phyloP scores from a whole-genome alignment of 2,329 filamentous ascomycete genomes.

The Aotearoamyces nothofagi region DNA sequence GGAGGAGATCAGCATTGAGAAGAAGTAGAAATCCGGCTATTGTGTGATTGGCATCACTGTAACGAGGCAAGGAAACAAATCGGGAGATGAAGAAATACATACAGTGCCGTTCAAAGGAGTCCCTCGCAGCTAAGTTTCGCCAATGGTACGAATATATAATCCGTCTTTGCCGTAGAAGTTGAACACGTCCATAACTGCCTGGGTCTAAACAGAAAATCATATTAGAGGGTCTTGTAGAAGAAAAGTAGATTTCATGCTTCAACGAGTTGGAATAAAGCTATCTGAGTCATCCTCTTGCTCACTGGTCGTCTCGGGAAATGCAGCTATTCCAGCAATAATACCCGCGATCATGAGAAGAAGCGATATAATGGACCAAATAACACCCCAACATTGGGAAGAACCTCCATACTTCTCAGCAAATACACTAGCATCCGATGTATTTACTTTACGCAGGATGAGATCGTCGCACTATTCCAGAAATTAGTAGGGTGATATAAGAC shows the following conservation, averaged over 20 bases:
- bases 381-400: slow-evolving; percentile 67
- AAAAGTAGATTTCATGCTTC: not conserved
- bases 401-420: slow-evolving; percentile 68
- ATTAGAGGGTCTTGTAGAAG: too few relatives aligned
- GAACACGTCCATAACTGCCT: too few relatives aligned
- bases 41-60: too few relatives aligned
- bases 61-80: too few relatives aligned
- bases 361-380: slow-evolving; percentile 64
- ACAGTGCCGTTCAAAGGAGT: too few relatives aligned
- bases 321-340: slow-evolving; percentile 63
- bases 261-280: slow-evolving; percentile 35
- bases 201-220: too few relatives aligned
- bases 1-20: too few relatives aligned
- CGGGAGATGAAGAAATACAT: too few relatives aligned
- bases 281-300: slow-evolving; percentile 56
- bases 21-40: too few relatives aligned
- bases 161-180: too few relatives aligned
- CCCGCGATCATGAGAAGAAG: slow-evolving; percentile 55
- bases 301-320: slow-evolving; percentile 54
- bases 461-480: slow-evolving; percentile 46
- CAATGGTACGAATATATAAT: too few relatives aligned
- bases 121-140: too few relatives aligned
- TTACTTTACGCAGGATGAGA: slow-evolving; percentile 65
- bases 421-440: slow-evolving; percentile 64
- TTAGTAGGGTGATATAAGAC: slow-evolving; percentile 1